phyloP scores from a whole-genome alignment of 345 rosid species.

The Geranium rotundifolium region DNA sequence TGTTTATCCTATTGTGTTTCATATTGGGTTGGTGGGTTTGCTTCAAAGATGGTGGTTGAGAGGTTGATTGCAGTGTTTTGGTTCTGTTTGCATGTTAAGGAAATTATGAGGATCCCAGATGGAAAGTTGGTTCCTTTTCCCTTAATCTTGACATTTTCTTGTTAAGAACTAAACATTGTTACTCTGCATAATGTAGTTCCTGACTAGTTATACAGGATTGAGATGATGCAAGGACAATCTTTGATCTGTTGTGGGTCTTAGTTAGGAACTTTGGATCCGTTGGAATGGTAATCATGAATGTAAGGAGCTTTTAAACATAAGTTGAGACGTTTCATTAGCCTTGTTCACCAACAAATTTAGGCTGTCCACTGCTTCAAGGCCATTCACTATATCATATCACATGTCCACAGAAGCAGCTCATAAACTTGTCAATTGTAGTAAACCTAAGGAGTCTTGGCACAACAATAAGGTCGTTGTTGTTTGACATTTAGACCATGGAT shows the following conservation, averaged over 20 bases:
- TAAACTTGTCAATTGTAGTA: too few species aligned
- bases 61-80: slow-evolving; percentile 3
- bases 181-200: neutral
- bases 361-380: too few species aligned
- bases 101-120: neutral
- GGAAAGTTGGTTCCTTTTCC: neutral
- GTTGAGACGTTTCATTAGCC: neutral
- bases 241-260: neutral
- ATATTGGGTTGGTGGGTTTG: neutral
- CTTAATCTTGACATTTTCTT: too few species aligned
- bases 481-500: too few species aligned
- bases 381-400: too few species aligned
- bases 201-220: neutral
- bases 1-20: neutral
- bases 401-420: too few species aligned
- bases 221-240: neutral
- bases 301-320: slow-evolving; percentile 7
- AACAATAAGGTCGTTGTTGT: too few species aligned
- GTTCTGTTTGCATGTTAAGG: neutral
- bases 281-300: neutral
- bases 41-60: slow-evolving; percentile 9
- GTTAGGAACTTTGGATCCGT: neutral
- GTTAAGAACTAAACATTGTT: too few species aligned
- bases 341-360: too few species aligned
- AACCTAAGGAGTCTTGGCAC: too few species aligned